phyloP scores from a whole-genome alignment of 2,329 filamentous ascomycete genomes.

The Thielaviopsis punctulata region DNA sequence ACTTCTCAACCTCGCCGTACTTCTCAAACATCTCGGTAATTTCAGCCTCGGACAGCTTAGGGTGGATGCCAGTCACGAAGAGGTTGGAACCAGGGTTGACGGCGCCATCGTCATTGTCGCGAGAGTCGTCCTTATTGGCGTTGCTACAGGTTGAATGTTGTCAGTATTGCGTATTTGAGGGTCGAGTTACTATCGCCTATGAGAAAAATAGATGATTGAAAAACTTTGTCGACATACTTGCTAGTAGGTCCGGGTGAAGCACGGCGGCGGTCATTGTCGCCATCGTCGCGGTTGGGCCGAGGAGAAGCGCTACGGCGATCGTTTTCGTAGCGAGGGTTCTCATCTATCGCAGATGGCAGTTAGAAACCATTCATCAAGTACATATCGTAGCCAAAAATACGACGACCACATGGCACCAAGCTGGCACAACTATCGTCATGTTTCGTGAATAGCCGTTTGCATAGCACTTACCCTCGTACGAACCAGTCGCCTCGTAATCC shows the following conservation, averaged over 20 bases:
- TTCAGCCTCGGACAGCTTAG: slow-evolving; percentile 74
- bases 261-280: slow-evolving; percentile 38
- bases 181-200: neutral
- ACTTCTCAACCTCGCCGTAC: slow-evolving; percentile 96
- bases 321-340: slow-evolving; percentile 47
- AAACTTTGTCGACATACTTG: slow-evolving; percentile 35
- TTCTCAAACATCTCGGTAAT: slow-evolving; percentile 94
- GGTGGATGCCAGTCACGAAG: slow-evolving; percentile 96
- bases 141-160: slow-evolving; percentile 19
- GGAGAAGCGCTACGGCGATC: slow-evolving; percentile 51
- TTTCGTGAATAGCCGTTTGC: neutral
- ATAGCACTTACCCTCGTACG: slow-evolving; percentile 40
- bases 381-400: neutral
- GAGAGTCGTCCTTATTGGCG: slow-evolving; percentile 33
- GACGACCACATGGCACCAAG: neutral
- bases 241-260: slow-evolving; percentile 40
- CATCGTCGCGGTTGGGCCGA: slow-evolving; percentile 42
- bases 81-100: slow-evolving; percentile 93
- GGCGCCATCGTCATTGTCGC: slow-evolving; percentile 58
- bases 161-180: slow-evolving; percentile 1
- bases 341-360: slow-evolving; percentile 26
- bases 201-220: neutral
- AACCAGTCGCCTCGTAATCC: slow-evolving; percentile 54
- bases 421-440: neutral
- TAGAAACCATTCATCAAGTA: neutral